Conservation (phyloP, 495 filamentous ascomycete genomes). For the Trichoderma parareesei region DNA sequence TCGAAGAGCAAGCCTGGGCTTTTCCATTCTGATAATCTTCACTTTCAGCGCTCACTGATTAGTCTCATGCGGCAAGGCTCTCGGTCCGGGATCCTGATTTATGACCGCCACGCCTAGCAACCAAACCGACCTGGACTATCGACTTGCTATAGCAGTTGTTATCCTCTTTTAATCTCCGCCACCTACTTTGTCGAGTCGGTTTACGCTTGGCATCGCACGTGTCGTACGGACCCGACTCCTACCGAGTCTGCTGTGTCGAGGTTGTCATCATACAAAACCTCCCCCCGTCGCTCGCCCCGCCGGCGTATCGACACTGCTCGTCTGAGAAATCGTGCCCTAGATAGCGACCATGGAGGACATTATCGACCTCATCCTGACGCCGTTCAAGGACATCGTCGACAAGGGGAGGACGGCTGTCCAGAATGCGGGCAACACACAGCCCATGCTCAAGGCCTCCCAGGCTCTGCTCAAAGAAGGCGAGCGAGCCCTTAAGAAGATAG, state of each 20-base stretch:
- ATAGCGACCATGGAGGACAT: slow-evolving; percentile 26
- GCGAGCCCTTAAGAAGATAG: slow-evolving; percentile 34
- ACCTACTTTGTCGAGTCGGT: not conserved
- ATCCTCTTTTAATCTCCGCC: slow-evolving; percentile 9
- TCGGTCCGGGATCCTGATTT: not conserved
- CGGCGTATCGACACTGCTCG: not conserved
- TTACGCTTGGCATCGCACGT: not conserved
- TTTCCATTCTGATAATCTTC: not conserved
- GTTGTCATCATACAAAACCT: slow-evolving; percentile 1
- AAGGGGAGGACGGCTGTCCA: slow-evolving; percentile 29
- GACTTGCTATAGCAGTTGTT: not conserved
- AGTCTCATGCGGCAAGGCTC: not conserved
- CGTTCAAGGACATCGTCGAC: slow-evolving; percentile 33
- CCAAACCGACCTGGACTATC: not conserved
- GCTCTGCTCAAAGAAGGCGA: slow-evolving; percentile 31
- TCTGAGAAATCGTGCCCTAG: not conserved
- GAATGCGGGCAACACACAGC: slow-evolving; percentile 28
- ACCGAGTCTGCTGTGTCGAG: not conserved
- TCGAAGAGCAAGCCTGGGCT: too few relatives aligned
- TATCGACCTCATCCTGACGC: slow-evolving; percentile 29
- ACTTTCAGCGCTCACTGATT: not conserved
- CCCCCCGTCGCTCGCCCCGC: slow-evolving; percentile 6
- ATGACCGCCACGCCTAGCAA: slow-evolving; percentile 2
- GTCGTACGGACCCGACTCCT: not conserved
- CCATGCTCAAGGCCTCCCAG: slow-evolving; percentile 35